Evolutionary conservation across 2,329 filamentous ascomycete genomes (phyloP), one percentile per base, ranked within the genome.

Genomic region (Xylaria sp.): DNA sequence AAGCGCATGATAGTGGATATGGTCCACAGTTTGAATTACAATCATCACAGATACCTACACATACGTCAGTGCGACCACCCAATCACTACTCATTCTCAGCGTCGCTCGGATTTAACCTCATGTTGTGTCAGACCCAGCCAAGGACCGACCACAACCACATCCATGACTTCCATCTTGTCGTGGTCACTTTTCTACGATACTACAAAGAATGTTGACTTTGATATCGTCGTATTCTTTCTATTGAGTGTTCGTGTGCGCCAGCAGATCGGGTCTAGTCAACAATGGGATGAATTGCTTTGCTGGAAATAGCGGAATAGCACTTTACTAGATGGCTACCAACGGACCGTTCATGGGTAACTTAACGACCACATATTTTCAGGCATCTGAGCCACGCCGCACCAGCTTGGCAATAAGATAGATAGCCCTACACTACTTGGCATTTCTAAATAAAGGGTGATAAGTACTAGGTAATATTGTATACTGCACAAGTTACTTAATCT

Each of bases 301-400:
- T 40, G 13, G 38, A 40, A 15, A 5, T 40, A 17, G 13, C 38
- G 5, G 38, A 11, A 40, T 40, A 40, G 38, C 13, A 42, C 15
- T 42, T 42, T 42, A 17, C 17, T 42, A 6, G 4, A n/a, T 42
- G 17, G 6, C 4, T 42, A 2, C 40, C 15, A 6, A 40, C 38
- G 13, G 11, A 38, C 36, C 11, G 11, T 15, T 40, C 15, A 40
- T 44, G 46, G 20, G 46, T 26, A 49, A 49, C 9, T 26, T 28
- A 28, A 23, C 23, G 20, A 57, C 15, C 11, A 17, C 26, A 6
- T 38, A 42, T 23, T 61, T 38, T 38, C 33, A 61, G 33, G 59
- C 33, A 38, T 48, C 59, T 42, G 17, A 31, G 31, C 59, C 59
- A 53, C 46, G 59, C 59, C n/a, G 6, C 56, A 49, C 23, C n/a